A percentile compares a stretch with the other conserved stretches of the same genome.
phyloP scores from a whole-genome alignment of 2,329 filamentous ascomycete species.

The Colletotrichum somersetense region DNA sequence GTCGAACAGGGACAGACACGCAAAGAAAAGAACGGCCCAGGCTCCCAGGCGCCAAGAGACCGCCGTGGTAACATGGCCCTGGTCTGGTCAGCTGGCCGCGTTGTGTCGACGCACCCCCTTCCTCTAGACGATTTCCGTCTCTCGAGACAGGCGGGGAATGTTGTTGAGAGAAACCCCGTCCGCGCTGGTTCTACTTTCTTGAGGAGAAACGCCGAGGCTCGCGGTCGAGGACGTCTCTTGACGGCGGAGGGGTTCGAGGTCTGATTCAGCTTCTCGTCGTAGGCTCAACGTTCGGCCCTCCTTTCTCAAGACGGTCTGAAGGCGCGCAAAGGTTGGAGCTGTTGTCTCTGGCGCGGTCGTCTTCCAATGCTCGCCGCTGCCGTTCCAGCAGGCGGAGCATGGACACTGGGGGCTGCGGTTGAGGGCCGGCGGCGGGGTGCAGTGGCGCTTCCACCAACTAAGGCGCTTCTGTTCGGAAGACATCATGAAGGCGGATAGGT shows the following conservation, averaged over 20 bases:
- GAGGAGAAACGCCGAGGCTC: slow-evolving; percentile 29
- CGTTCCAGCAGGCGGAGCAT: slow-evolving; percentile 51
- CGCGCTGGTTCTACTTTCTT: slow-evolving; percentile 31
- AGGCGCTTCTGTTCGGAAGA: slow-evolving; percentile 44
- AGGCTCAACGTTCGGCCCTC: slow-evolving; percentile 18
- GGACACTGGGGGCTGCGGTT: slow-evolving; percentile 52
- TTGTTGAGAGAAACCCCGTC: slow-evolving; percentile 27
- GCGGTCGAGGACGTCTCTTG: slow-evolving; percentile 31
- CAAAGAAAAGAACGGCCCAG: slow-evolving; percentile 19
- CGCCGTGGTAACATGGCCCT: slow-evolving; percentile 24
- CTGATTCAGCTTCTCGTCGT: slow-evolving; percentile 34
- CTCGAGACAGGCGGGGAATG: slow-evolving; percentile 29
- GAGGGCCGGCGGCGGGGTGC: slow-evolving; percentile 54
- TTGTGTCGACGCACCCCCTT: slow-evolving; percentile 14
- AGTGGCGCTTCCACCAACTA: slow-evolving; percentile 57
- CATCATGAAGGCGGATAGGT: slow-evolving; percentile 15
- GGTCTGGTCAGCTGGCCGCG: background rate
- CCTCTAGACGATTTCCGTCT: slow-evolving; percentile 35
- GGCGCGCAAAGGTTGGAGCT: background rate
- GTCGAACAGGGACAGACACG: slow-evolving; percentile 4
- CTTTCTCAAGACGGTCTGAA: background rate
- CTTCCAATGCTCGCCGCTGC: slow-evolving; percentile 41
- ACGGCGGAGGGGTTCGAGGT: slow-evolving; percentile 32
- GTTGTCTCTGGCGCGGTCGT: slow-evolving; percentile 21
- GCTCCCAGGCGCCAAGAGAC: slow-evolving; percentile 28